Percentiles rank a stretch among this genome's conserved stretches.
These are phyloP conservation scores for Suillus subluteus DNA, from an alignment of 768 basidiomycete genomes.

Conservation along the genomic window DNA sequence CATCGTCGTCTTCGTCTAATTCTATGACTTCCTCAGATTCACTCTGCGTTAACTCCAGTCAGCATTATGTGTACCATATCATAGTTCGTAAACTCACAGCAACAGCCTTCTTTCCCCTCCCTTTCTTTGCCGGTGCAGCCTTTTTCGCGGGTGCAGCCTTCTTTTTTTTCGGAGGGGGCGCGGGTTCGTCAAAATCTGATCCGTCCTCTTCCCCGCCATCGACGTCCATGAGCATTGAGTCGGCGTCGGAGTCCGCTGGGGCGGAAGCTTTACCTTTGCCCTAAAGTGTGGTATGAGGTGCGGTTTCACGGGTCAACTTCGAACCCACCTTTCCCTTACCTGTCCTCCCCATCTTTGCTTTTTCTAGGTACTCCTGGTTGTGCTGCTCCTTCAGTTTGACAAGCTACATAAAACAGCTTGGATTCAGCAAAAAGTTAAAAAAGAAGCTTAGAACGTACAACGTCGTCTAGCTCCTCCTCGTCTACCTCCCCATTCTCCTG, in stretches of 20 bases:
- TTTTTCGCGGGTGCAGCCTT: constrained; percentile 38
- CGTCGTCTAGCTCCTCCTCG: constrained; percentile 77
- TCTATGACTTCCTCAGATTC: constrained; percentile 58
- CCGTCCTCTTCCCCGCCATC: constrained; percentile 57
- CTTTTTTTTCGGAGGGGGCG: constrained; percentile 48
- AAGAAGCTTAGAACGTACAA: constrained; percentile 46
- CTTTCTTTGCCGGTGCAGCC: constrained; percentile 42
- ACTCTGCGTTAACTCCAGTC: constrained; percentile 29
- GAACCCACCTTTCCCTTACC: constrained; percentile 47
- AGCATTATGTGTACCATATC: constrained; percentile 9
- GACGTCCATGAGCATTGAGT: constrained; percentile 82
- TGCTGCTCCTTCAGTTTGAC: constrained; percentile 71
- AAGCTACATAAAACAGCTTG: constrained; percentile 44
- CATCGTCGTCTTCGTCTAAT: constrained; percentile 56
- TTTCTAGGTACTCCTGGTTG: constrained; percentile 63
- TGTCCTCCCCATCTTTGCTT: constrained; percentile 39
- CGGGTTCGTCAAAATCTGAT: constrained; percentile 48
- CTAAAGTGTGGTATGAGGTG: constrained; percentile 27
- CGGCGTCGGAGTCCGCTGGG: constrained; percentile 57
- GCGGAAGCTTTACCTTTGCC: constrained; percentile 55
- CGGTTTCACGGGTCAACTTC: background rate
- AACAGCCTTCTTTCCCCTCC: constrained; percentile 57
- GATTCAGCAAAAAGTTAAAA: constrained; percentile 9
- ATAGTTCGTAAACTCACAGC: constrained; percentile 27
- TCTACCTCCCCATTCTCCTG: constrained; percentile 64